Base-by-base conservation (phyloP, 2,329 filamentous ascomycete species). In the Colletotrichum sp. region DNA sequence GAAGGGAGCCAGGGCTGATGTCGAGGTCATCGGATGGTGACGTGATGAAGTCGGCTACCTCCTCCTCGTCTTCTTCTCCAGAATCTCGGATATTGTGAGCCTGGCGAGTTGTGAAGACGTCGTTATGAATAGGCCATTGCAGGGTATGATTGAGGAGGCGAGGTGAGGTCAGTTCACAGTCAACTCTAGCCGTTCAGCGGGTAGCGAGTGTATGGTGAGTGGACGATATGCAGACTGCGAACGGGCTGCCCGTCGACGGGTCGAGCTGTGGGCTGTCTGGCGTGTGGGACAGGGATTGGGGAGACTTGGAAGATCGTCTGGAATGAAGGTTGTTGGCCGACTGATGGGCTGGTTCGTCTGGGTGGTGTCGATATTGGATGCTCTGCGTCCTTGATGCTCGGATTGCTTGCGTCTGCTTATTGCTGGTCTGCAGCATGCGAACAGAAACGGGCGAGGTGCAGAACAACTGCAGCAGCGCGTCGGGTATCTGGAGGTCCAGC, bases 401-500 rank as follows among this genome's bases (percentile, higher is more conserved):
- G 64, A 73, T 73, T 73, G 70, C 73, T 68, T 73, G 73, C 73
- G 34, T 73, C 73, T 68, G 58, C 64, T 73, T 60, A 61, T 68
- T 36, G 68, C 58, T 71, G 60, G 24, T 55, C 64, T 73, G 73
- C 73, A 75, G 52, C 70, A 75, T 73, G 28, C 38, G 61, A 57
- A 65, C 71, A 66, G 69, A 57, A 64, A 64, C 61, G 61, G 61
- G 61, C 34, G 61, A 64, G 61, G 48, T 66, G 72, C 71, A 71
- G 67, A 67, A 67, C 55, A 26, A 63, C 63, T 67, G 69, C 73
- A 67, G 71, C 73, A 67, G 63, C 32, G 73, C 32, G 68, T 72
- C 57, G 73, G 73, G 68, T 72, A 75, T 67, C 68, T 72, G 52
- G 32, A 60, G 66, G 66, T 34, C 65, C 28, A 68, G 52, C 52